Conservation (phyloP, 2,329 filamentous ascomycete species). For the Rhynchosporium secalis region DNA sequence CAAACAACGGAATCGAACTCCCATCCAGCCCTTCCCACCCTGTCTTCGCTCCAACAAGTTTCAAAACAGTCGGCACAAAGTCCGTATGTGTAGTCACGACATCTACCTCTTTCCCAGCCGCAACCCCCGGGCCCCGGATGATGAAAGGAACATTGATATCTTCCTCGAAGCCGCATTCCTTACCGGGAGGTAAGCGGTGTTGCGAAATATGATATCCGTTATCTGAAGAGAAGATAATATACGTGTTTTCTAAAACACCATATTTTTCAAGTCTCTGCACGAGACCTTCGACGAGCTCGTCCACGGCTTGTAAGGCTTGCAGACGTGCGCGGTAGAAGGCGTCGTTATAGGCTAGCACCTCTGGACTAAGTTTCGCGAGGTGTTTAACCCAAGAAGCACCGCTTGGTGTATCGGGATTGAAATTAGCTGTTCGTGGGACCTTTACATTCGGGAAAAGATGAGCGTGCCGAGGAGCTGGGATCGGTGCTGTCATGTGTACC, state of each 20-base stretch:
- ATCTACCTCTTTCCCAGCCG: slow-evolving; percentile 40
- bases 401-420: slow-evolving; percentile 60
- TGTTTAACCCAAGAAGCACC: slow-evolving; percentile 51
- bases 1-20: slow-evolving; percentile 43
- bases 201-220: slow-evolving; percentile 56
- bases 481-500: slow-evolving; percentile 48
- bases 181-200: slow-evolving; percentile 52
- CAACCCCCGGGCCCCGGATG: slow-evolving; percentile 58
- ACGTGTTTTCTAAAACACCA: slow-evolving; percentile 47
- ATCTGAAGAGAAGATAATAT: slow-evolving; percentile 60
- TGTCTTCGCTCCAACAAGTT: slow-evolving; percentile 41
- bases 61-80: slow-evolving; percentile 51
- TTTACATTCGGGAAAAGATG: slow-evolving; percentile 60
- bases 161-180: slow-evolving; percentile 52
- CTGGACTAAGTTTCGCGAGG: slow-evolving; percentile 45
- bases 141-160: slow-evolving; percentile 55
- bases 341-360: slow-evolving; percentile 50
- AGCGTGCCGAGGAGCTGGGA: slow-evolving; percentile 60
- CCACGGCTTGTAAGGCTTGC: slow-evolving; percentile 53
- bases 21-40: slow-evolving; percentile 50
- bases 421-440: slow-evolving; percentile 62
- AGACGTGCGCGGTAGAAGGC: slow-evolving; percentile 53
- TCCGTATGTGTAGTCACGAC: slow-evolving; percentile 57
- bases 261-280: slow-evolving; percentile 45
- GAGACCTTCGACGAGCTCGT: slow-evolving; percentile 54